Evolutionary conservation across 2,329 filamentous ascomycete species (phyloP).

Genomic region (Torrubiellomyces zombiae): DNA sequence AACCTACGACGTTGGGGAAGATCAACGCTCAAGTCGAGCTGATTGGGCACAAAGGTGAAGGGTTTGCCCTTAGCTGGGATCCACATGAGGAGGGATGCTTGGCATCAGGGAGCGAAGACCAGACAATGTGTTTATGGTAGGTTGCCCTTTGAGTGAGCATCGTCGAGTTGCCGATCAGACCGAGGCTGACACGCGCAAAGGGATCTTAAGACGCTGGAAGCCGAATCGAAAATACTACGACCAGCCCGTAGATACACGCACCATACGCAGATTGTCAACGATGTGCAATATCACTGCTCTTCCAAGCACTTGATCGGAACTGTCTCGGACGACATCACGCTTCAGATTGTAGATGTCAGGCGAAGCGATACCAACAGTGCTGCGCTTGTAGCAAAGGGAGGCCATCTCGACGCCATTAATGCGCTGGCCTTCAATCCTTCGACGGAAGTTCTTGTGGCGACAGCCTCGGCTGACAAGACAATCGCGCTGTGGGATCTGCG

Average conservation of each 20-base stretch:
- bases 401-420: constrained; percentile 87
- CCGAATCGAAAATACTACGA: constrained; percentile 51
- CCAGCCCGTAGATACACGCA: constrained; percentile 67
- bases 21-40: constrained; percentile 74
- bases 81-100: constrained; percentile 68
- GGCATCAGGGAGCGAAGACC: constrained; percentile 81
- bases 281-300: constrained; percentile 87
- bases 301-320: constrained; percentile 76
- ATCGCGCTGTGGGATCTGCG: constrained; percentile 91
- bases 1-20: constrained; percentile 45
- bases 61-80: constrained; percentile 87
- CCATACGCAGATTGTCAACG: constrained; percentile 84
- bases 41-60: constrained; percentile 71
- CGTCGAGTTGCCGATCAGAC: not conserved
- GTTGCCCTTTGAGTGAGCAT: constrained; percentile 8
- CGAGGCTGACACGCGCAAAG: constrained; percentile 20
- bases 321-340: constrained; percentile 85
- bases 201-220: constrained; percentile 65
- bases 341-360: constrained; percentile 84
- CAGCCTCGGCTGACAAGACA: constrained; percentile 87
- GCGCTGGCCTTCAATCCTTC: constrained; percentile 88
- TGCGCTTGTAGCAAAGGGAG: constrained; percentile 50
- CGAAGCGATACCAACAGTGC: constrained; percentile 47
- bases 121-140: constrained; percentile 80
- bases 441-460: constrained; percentile 79